Percentiles rank a stretch among this genome's conserved stretches.
Evolutionary conservation across 352 stramenopile species (phyloP).

Genomic region (Halophytophthora polymorphica): DNA sequence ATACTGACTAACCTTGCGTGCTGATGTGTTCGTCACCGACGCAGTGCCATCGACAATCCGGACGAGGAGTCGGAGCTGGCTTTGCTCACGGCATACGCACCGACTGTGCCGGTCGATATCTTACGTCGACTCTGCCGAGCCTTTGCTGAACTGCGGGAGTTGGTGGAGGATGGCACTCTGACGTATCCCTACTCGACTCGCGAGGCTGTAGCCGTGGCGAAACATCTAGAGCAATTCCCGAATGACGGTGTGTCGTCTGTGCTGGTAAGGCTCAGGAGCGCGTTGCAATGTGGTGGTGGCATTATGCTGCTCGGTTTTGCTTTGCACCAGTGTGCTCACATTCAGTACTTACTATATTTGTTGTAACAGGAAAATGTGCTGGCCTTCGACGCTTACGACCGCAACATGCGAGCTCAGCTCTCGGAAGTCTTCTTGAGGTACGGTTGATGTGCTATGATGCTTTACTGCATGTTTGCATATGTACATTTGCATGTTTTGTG

Average conservation of each 20-base stretch:
- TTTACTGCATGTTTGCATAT: slow-evolving; percentile 11
- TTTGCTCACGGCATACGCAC: slow-evolving; percentile 89
- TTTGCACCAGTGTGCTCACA: not conserved
- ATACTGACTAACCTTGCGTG: not conserved
- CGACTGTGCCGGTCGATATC: slow-evolving; percentile 68
- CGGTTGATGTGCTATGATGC: slow-evolving; percentile 12
- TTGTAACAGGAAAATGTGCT: slow-evolving; percentile 90
- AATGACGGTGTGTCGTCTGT: slow-evolving; percentile 86
- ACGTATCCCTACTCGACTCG: slow-evolving; percentile 94
- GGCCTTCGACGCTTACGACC: slow-evolving; percentile 90
- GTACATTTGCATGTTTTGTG: slow-evolving; percentile 4
- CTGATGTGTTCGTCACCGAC: slow-evolving; percentile 2
- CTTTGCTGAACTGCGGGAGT: slow-evolving; percentile 89
- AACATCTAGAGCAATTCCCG: slow-evolving; percentile 92
- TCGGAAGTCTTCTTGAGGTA: slow-evolving; percentile 80
- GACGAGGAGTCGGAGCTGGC: slow-evolving; percentile 89
- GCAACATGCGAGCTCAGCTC: slow-evolving; percentile 65
- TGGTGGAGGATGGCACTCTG: slow-evolving; percentile 88
- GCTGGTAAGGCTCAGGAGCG: slow-evolving; percentile 29
- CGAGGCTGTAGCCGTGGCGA: slow-evolving; percentile 92
- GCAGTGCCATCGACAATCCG: slow-evolving; percentile 85
- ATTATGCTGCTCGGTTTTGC: not conserved
- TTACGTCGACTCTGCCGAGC: slow-evolving; percentile 81
- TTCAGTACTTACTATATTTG: not conserved
- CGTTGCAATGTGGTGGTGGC: too few species aligned